Conservation (phyloP, 805 yeast genomes). For the Starmerella kuoi region DNA sequence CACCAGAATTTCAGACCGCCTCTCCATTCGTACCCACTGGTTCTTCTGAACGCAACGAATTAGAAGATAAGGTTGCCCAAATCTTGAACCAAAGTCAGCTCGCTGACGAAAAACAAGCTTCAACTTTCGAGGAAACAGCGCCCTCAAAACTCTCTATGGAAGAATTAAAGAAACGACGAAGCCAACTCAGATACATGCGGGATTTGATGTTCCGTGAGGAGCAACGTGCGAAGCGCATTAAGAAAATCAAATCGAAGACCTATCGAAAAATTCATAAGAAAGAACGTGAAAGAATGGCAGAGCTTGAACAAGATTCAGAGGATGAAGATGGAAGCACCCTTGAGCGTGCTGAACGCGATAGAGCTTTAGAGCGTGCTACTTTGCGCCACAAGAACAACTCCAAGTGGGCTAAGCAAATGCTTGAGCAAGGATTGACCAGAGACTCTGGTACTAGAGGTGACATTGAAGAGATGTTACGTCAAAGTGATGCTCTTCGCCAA, state of each 20-base stretch:
- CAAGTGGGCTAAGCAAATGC: constrained; percentile 83
- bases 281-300: constrained; percentile 57
- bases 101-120: constrained; percentile 58
- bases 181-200: constrained; percentile 80
- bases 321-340: constrained; percentile 39
- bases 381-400: constrained; percentile 79
- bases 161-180: constrained; percentile 63
- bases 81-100: constrained; percentile 55
- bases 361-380: constrained; percentile 89
- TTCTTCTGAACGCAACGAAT: constrained; percentile 35
- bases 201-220: constrained; percentile 95
- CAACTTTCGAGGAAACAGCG: constrained; percentile 79
- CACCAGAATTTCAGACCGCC: constrained; percentile 34
- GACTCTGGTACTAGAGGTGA: constrained; percentile 76
- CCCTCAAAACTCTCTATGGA: constrained; percentile 69
- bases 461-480: constrained; percentile 85
- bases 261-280: constrained; percentile 78
- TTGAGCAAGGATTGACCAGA: constrained; percentile 78
- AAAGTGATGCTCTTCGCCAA: constrained; percentile 63
- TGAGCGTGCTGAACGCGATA: constrained; percentile 44
- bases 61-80: constrained; percentile 53
- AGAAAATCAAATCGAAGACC: constrained; percentile 87
- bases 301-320: constrained; percentile 47
- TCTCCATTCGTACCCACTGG: constrained; percentile 44
- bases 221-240: constrained; percentile 75